Conservation (phyloP, 164 flowering plant genomes). For the Vitis amurensis region DNA sequence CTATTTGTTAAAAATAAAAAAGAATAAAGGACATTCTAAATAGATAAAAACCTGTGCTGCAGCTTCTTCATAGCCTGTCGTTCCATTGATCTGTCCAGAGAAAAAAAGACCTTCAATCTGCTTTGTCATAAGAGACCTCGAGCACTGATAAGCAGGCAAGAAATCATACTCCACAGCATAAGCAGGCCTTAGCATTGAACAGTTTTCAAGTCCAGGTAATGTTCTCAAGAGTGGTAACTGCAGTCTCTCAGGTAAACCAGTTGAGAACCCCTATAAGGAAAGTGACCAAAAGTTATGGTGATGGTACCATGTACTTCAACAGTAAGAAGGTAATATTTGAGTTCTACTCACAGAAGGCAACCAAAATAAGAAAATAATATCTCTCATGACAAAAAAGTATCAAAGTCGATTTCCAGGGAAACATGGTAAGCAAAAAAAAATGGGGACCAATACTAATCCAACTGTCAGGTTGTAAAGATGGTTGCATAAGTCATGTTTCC, state of each 20-base stretch:
- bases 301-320: background rate
- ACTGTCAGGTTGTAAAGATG: no score
- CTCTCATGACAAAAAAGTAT: background rate
- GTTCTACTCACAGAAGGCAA: background rate
- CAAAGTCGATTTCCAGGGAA: no score
- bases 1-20: background rate
- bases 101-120: constrained; percentile 88
- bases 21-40: background rate
- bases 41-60: constrained; percentile 80
- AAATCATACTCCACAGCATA: constrained; percentile 98
- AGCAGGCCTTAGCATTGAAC: constrained; percentile 98
- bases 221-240: constrained; percentile 89
- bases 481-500: no score
- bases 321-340: background rate
- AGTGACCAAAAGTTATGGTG: constrained; percentile 9
- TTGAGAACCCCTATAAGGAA: constrained; percentile 79
- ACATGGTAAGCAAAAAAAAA: background rate
- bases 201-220: constrained; percentile 94
- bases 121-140: constrained; percentile 93
- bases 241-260: constrained; percentile 93
- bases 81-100: constrained; percentile 99
- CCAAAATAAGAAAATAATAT: no score
- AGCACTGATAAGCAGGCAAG: constrained; percentile 94
- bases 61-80: constrained; percentile 99
- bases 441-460: background rate